Evolutionary conservation across 2,329 filamentous ascomycete species (phyloP).

Genomic region (Epicoccum nigrum): DNA sequence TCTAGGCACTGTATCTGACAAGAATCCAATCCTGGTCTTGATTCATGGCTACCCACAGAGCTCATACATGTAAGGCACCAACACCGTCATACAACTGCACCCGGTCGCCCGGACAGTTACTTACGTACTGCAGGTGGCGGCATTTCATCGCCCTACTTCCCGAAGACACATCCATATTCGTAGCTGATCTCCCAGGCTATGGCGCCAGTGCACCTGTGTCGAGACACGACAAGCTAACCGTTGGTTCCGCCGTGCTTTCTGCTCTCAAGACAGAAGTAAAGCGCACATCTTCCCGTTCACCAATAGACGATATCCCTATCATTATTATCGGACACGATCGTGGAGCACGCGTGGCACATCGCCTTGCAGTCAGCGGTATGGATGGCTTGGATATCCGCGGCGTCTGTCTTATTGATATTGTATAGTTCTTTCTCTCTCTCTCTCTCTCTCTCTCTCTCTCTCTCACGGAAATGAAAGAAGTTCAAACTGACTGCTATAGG

Average conservation of each 20-base stretch:
- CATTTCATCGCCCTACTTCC: slow-evolving; percentile 42
- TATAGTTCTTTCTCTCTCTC: slow-evolving; percentile 6
- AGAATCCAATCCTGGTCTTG: slow-evolving; percentile 40
- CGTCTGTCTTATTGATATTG: slow-evolving; percentile 41
- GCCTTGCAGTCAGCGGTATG: slow-evolving; percentile 58
- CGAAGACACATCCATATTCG: slow-evolving; percentile 34
- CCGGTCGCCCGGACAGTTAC: neutral
- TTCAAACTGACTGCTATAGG: slow-evolving; percentile 36
- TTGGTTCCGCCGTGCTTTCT: slow-evolving; percentile 33
- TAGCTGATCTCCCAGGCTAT: slow-evolving; percentile 43
- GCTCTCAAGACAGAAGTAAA: slow-evolving; percentile 34
- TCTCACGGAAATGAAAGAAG: neutral
- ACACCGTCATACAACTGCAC: neutral
- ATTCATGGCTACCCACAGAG: slow-evolving; percentile 44
- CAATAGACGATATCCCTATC: slow-evolving; percentile 22
- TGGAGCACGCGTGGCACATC: slow-evolving; percentile 62
- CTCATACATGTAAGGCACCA: slow-evolving; percentile 34
- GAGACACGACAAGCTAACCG: slow-evolving; percentile 37
- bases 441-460: too few relatives aligned
- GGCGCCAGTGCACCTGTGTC: slow-evolving; percentile 34
- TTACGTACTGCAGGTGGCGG: slow-evolving; percentile 33
- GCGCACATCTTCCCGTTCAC: slow-evolving; percentile 18
- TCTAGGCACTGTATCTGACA: slow-evolving; percentile 28
- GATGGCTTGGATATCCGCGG: slow-evolving; percentile 48
- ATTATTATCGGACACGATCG: slow-evolving; percentile 62